Evolutionary conservation across 202 grass and related monocot genomes (phyloP), one percentile per base, ranked within the genome.

Genomic region (Cymbopogon flexuosus): DNA sequence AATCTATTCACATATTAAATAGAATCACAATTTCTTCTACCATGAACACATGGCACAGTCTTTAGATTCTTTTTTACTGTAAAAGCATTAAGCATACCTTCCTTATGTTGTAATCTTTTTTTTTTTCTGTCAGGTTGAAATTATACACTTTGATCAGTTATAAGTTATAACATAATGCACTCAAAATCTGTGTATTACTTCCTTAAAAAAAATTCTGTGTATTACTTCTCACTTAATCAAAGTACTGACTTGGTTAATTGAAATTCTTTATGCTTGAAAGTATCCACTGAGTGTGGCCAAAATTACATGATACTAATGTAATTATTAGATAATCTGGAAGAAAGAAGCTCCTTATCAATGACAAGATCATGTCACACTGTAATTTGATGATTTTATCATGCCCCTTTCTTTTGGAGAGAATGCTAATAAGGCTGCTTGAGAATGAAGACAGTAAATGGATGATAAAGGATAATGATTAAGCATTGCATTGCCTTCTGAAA

Each of bases 91-190:
- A 79, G 18, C 6, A 37, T 49, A 78, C 35, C 61, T 57, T 42
- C 65, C 18, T 65, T 6, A 35, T 65, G 29, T 65, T 47, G 30
- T 2, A 2, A 37, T 65, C 62, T 36, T 78, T 79, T 37, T 21
- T 7, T 54, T 21, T 7, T 54, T 79, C 30, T 51, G 18, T 36
- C 29, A 74, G 8, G 2, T 74, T 65, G 8, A 6, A 35, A 33
- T 68, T 82, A 6, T 57, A 75, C 21, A 72, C 77, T 71, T 13
- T 83, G 1, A 36, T 77, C 23, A 10, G 65, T 78, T 57, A 78
- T 41, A 21, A 10, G 65, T 78, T 57, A 78, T 41, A 21, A 72
- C 68, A 77, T 5, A 54, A 12, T 54, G 59, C 27, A 77, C 11
- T 77, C 43, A 77, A 81, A 75, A 52, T 52, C 27, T 19, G 45